phyloP scores from a whole-genome alignment of 2,329 filamentous ascomycete species.

The Ceratocystis eucalypticola region DNA sequence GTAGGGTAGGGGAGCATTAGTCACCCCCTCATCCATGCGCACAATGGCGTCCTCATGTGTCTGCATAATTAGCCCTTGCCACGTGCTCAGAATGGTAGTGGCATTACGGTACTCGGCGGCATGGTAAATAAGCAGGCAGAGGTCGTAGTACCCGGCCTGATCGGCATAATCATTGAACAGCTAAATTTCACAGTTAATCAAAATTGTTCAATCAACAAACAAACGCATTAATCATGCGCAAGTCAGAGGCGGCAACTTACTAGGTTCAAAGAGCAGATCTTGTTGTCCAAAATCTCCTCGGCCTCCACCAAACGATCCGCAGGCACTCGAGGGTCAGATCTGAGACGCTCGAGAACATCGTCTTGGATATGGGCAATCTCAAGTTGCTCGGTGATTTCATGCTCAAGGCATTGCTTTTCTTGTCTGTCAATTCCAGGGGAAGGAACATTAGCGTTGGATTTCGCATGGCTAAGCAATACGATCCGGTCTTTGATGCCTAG shows the following conservation, averaged over 20 bases:
- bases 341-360: conserved; percentile 68
- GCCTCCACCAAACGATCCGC: conserved; percentile 51
- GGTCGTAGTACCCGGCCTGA: conserved; percentile 81
- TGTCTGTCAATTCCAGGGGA: conserved; percentile 65
- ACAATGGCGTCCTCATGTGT: conserved; percentile 46
- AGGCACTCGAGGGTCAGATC: conserved; percentile 55
- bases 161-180: conserved; percentile 92
- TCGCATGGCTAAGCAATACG: conserved; percentile 76
- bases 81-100: conserved; percentile 70
- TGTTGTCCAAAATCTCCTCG: conserved; percentile 56
- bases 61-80: conserved; percentile 66
- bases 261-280: conserved; percentile 60
- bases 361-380: conserved; percentile 94
- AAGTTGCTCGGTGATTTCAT: conserved; percentile 71
- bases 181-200: conserved; percentile 30
- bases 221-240: not conserved
- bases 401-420: conserved; percentile 69
- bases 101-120: conserved; percentile 81
- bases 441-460: conserved; percentile 79
- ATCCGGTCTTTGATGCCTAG: conserved; percentile 77
- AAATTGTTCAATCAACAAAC: not conserved
- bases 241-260: conserved; percentile 37
- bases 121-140: conserved; percentile 86
- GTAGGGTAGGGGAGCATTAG: conserved; percentile 44
- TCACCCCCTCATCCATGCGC: conserved; percentile 21